A percentile compares a stretch with the other conserved stretches of the same genome.
These are phyloP conservation scores for Dryas integrifolia DNA, from an alignment of 331 rosid genomes.

Conservation along the genomic window DNA sequence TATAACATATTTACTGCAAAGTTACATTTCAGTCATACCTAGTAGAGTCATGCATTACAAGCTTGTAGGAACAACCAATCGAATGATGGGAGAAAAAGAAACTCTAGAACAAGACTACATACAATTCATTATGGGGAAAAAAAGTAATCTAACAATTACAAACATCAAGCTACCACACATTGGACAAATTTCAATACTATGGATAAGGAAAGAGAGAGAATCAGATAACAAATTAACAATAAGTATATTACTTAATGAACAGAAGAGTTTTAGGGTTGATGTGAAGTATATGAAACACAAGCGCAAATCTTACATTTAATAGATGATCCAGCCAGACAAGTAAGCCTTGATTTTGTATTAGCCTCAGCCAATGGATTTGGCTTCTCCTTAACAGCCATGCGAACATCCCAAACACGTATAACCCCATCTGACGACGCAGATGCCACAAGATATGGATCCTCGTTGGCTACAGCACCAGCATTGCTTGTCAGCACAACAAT, in stretches of 20 bases:
- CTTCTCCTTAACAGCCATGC: conserved; percentile 64
- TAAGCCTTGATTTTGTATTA: conserved; percentile 73
- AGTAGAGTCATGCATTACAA: not conserved
- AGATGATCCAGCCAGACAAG: conserved; percentile 86
- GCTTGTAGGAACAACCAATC: not conserved
- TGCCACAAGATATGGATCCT: conserved; percentile 70
- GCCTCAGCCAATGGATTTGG: conserved; percentile 71
- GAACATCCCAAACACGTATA: conserved; percentile 92
- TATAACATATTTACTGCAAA: not conserved
- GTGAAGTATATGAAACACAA: not conserved
- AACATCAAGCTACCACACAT: not conserved
- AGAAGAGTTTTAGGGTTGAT: not conserved
- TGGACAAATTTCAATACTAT: not conserved
- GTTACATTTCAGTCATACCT: not conserved
- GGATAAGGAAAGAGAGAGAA: not conserved
- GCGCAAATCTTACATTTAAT: conserved; percentile 53
- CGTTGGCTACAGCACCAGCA: conserved; percentile 42
- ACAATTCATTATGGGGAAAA: not conserved
- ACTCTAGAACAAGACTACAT: not conserved
- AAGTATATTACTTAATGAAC: not conserved
- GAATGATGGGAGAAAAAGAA: not conserved
- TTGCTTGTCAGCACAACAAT: conserved; percentile 53
- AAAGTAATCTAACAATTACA: not conserved
- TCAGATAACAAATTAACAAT: not conserved
- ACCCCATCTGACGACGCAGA: conserved; percentile 89